phyloP scores from a whole-genome alignment of 169 alveolate species.

The Neospora caninum region DNA sequence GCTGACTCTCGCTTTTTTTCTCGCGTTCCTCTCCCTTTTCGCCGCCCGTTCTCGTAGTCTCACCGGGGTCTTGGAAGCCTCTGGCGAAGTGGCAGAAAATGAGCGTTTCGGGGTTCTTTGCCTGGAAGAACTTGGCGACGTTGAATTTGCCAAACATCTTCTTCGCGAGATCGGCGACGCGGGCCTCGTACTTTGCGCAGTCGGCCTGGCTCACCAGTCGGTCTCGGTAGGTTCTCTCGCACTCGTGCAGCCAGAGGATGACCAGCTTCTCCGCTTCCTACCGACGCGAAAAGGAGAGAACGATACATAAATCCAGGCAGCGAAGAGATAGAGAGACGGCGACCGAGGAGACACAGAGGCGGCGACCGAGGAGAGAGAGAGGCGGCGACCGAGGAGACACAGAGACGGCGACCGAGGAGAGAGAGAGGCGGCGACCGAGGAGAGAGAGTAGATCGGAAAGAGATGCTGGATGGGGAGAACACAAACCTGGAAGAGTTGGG shows the following conservation, averaged over 20 bases:
- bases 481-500: slow-evolving; percentile 79
- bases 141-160: slow-evolving; percentile 91
- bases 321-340: too few species aligned
- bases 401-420: too few species aligned
- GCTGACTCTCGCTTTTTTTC: too few species aligned
- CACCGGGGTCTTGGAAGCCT: slow-evolving; percentile 25
- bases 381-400: too few species aligned
- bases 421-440: too few species aligned
- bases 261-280: slow-evolving; percentile 92
- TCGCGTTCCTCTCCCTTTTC: too few species aligned
- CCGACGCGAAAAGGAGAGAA: neutral
- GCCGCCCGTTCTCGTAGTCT: too few species aligned
- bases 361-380: too few species aligned
- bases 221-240: slow-evolving; percentile 95
- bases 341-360: too few species aligned
- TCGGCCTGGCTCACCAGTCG: slow-evolving; percentile 88
- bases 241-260: slow-evolving; percentile 95
- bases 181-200: slow-evolving; percentile 85
- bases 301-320: too few species aligned
- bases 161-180: slow-evolving; percentile 90
- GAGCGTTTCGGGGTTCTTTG: slow-evolving; percentile 89
- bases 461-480: neutral
- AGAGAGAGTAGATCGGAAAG: too few species aligned
- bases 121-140: slow-evolving; percentile 84
- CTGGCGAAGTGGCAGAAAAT: slow-evolving; percentile 90